Conservation (phyloP, 805 yeast species). For the Kurtzmaniella fragi region DNA sequence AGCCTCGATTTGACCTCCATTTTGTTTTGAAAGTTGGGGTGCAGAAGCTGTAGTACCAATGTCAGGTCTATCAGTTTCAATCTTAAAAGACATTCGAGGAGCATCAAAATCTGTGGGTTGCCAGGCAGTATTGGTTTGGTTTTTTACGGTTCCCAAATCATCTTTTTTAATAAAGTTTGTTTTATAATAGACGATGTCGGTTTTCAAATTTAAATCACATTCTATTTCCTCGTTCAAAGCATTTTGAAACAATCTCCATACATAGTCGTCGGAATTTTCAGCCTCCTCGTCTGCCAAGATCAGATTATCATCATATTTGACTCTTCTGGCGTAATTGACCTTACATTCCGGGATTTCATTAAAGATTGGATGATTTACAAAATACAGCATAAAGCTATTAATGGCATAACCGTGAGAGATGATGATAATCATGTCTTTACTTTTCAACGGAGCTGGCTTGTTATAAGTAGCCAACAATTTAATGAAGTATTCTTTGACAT, state of each 20-base stretch:
- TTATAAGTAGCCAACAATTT: constrained; percentile 40
- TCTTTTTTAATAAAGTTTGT: constrained; percentile 37
- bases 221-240: constrained; percentile 25
- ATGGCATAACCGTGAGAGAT: constrained; percentile 40
- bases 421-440: constrained; percentile 31
- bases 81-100: constrained; percentile 33
- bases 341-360: constrained; percentile 40
- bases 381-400: constrained; percentile 33
- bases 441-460: constrained; percentile 24
- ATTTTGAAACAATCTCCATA: constrained; percentile 32
- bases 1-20: not conserved
- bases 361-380: constrained; percentile 40
- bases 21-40: constrained; percentile 3
- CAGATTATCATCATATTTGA: constrained; percentile 7
- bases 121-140: constrained; percentile 12
- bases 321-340: constrained; percentile 27
- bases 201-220: constrained; percentile 30
- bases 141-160: constrained; percentile 15
- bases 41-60: constrained; percentile 5
- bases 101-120: constrained; percentile 9
- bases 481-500: constrained; percentile 34
- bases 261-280: constrained; percentile 9
- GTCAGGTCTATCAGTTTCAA: constrained; percentile 14
- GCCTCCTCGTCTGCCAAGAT: constrained; percentile 5
- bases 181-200: constrained; percentile 40